Conservation (phyloP, 495 filamentous ascomycete species). For the Articulospora tetracladia region DNA sequence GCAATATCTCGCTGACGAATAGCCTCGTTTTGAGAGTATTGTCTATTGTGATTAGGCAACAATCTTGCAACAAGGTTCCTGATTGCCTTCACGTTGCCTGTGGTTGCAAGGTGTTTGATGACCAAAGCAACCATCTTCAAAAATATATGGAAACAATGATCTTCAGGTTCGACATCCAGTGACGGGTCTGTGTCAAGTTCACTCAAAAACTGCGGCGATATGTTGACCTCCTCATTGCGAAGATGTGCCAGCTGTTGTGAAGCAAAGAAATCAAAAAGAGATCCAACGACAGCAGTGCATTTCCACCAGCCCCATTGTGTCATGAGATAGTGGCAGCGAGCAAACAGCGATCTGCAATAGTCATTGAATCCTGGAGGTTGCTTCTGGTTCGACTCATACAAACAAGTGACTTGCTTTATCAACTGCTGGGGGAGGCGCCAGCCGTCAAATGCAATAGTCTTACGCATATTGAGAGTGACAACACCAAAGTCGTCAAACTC, state of each 20-base stretch:
- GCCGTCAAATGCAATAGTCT: slow-evolving; percentile 53
- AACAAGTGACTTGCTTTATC: slow-evolving; percentile 57
- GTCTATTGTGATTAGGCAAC: slow-evolving; percentile 83
- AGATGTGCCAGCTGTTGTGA: slow-evolving; percentile 69
- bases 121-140: slow-evolving; percentile 77
- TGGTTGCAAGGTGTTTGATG: slow-evolving; percentile 54
- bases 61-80: slow-evolving; percentile 73
- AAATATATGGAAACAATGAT: slow-evolving; percentile 91
- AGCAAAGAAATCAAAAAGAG: slow-evolving; percentile 89
- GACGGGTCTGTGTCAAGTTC: slow-evolving; percentile 59
- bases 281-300: slow-evolving; percentile 72
- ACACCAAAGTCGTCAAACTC: slow-evolving; percentile 73
- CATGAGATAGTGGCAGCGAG: slow-evolving; percentile 75
- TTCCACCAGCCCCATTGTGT: slow-evolving; percentile 81
- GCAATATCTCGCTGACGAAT: slow-evolving; percentile 75
- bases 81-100: slow-evolving; percentile 66
- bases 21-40: slow-evolving; percentile 77
- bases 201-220: slow-evolving; percentile 76
- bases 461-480: slow-evolving; percentile 50
- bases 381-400: slow-evolving; percentile 55
- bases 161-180: slow-evolving; percentile 58
- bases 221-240: slow-evolving; percentile 68
- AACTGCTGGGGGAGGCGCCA: slow-evolving; percentile 70
- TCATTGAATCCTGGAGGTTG: slow-evolving; percentile 68
- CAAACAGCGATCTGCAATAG: slow-evolving; percentile 71